These are phyloP conservation scores for Malania oleifera DNA, from an alignment of 164 flowering plant genomes.

Conservation along the genomic window DNA sequence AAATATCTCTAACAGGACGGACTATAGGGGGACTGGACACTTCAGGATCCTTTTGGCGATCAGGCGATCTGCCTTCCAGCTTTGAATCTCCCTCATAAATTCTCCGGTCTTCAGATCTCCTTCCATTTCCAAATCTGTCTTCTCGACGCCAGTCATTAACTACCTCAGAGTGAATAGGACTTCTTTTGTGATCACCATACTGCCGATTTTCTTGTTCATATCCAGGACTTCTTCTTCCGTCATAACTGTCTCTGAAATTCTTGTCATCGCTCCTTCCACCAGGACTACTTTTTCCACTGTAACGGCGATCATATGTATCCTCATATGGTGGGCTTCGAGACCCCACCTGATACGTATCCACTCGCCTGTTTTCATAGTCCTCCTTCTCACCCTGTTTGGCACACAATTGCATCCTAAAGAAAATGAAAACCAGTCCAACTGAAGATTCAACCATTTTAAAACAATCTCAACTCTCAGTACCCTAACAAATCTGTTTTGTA, in stretches of 20 bases:
- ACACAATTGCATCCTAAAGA: slow-evolving; percentile 3
- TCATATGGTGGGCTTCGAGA: slow-evolving; percentile 87
- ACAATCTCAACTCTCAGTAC: background rate
- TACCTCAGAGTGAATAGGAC: slow-evolving; percentile 67
- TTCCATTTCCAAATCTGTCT: slow-evolving; percentile 87
- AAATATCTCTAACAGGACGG: slow-evolving; percentile 84
- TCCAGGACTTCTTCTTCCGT: slow-evolving; percentile 75
- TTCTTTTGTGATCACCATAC: slow-evolving; percentile 49
- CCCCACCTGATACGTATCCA: slow-evolving; percentile 48
- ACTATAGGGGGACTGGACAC: slow-evolving; percentile 69
- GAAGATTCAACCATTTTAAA: background rate
- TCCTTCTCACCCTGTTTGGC: slow-evolving; percentile 64
- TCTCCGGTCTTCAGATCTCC: slow-evolving; percentile 52
- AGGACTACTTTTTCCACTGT: slow-evolving; percentile 53
- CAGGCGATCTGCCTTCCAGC: slow-evolving; percentile 67
- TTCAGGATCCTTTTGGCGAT: slow-evolving; percentile 43
- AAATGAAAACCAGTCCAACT: background rate
- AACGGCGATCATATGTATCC: slow-evolving; percentile 62
- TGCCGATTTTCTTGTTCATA: slow-evolving; percentile 54
- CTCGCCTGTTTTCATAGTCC: slow-evolving; percentile 53
- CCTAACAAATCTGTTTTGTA: too few species aligned
- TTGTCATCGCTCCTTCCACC: slow-evolving; percentile 62
- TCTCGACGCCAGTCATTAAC: slow-evolving; percentile 89
- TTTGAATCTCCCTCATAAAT: slow-evolving; percentile 56
- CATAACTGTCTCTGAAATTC: slow-evolving; percentile 32